Evolutionary conservation across 129 eudicot genomes (phyloP).

Genomic region (Glebionis coronaria): DNA sequence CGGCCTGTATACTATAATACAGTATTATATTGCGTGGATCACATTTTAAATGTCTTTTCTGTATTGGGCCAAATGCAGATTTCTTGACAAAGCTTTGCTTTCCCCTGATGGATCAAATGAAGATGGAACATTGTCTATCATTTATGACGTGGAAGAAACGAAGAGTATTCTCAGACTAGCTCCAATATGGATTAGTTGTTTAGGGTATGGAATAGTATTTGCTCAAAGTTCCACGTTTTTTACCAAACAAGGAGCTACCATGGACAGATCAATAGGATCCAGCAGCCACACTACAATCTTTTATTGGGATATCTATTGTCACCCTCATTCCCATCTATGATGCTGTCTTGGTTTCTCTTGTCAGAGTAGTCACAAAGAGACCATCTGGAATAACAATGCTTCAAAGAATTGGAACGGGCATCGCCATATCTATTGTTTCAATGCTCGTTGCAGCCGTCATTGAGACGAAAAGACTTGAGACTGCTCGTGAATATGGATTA

Average conservation of each 20-base stretch:
- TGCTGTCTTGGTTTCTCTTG: slow-evolving; percentile 42
- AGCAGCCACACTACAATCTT: slow-evolving; percentile 54
- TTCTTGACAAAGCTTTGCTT: slow-evolving; percentile 47
- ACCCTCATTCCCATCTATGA: slow-evolving; percentile 55
- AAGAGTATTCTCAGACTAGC: slow-evolving; percentile 38
- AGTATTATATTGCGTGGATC: not conserved
- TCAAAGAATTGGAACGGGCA: slow-evolving; percentile 60
- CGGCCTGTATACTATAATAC: not conserved
- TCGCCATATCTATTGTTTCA: slow-evolving; percentile 34
- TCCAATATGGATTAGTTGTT: slow-evolving; percentile 53
- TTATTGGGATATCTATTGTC: slow-evolving; percentile 29
- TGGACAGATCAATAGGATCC: slow-evolving; percentile 59
- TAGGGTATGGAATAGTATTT: slow-evolving; percentile 38
- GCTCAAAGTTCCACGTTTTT: slow-evolving; percentile 59
- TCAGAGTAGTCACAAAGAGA: slow-evolving; percentile 34
- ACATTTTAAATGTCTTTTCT: not conserved
- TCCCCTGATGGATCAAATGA: slow-evolving; percentile 11
- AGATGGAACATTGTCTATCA: slow-evolving; percentile 14
- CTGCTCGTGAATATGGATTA: slow-evolving; percentile 38
- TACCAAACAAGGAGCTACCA: slow-evolving; percentile 56
- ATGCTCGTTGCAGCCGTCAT: slow-evolving; percentile 50
- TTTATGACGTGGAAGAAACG: slow-evolving; percentile 43
- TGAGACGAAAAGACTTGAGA: slow-evolving; percentile 47
- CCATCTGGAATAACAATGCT: slow-evolving; percentile 59
- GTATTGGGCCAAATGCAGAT: slow-evolving; percentile 24